Base-by-base conservation (phyloP, 306 rosid genomes). In the Corylus americana region DNA sequence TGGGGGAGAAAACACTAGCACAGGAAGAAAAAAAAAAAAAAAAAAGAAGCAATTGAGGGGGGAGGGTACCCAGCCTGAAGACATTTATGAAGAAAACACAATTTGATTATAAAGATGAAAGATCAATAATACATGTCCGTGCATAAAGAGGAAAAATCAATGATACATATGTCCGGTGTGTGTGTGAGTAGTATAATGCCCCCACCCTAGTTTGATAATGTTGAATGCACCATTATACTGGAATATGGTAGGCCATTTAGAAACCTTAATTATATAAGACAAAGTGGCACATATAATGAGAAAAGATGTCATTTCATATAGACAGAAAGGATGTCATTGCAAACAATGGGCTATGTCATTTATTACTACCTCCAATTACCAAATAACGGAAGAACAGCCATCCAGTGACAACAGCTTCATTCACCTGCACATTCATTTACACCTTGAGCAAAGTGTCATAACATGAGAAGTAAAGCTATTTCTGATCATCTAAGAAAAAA, bases 371-470 rank as follows among this genome's bases (percentile, higher is more conserved):
- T 95, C 99, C 99, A 80, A 95, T 93, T 53, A 95, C 99, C 87
- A 95, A 85, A 88, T 95, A 95, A 76, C 99, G 97, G 79, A 95
- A 95, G 88, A 95, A 95, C 92, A 95, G 82, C 99, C 99, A 95
- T 74, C 99, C 99, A 49, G 91, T 45, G 68, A 95, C 98, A 80
- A 95, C 99, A 8, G 98, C 99, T 93, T 95, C 99, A 80, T 84
- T 91, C 83, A 95, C 91, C 98, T 94, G 85, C 58, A 83, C 75
- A 76, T 53, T 62, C 11, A 80, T 69, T 71, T 42, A 67, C 11
- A 39, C 17, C 69, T 31, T 67, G 72, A 67, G 14, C 74, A 51
- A 83, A 10, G 14, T 76, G 62, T 67, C 17, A 35, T 42, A 47
- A 54, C 8, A 44, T 7, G 16, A 74, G 25, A 66, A 47, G 51